Percentiles rank a stretch among this genome's conserved stretches.
Evolutionary conservation across 805 yeast species (phyloP).

Genomic region (Wickerhamiella slavikovae): DNA sequence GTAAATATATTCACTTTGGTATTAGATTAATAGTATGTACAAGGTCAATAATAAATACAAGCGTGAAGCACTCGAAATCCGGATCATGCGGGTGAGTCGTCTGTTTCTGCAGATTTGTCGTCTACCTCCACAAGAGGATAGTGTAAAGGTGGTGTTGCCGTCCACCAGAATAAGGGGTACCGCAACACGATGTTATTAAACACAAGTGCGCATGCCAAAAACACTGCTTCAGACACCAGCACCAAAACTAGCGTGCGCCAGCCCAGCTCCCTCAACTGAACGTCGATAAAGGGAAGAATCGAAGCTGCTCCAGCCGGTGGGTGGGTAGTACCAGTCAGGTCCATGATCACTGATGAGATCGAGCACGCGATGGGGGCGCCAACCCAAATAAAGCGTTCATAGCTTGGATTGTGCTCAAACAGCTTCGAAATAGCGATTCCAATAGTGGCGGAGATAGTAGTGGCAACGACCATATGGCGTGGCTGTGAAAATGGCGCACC

Average conservation of each 20-base stretch:
- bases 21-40: too few species aligned
- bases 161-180: constrained; percentile 39
- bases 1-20: too few species aligned
- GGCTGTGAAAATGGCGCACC: constrained; percentile 47
- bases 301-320: constrained; percentile 64
- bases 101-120: too few species aligned
- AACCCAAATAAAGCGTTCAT: constrained; percentile 31
- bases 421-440: constrained; percentile 36
- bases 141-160: background rate
- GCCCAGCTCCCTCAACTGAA: constrained; percentile 26
- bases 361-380: constrained; percentile 39
- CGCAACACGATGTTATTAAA: constrained; percentile 31
- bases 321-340: constrained; percentile 34
- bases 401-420: constrained; percentile 21
- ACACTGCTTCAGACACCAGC: constrained; percentile 27
- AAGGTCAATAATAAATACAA: too few species aligned
- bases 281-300: constrained; percentile 31
- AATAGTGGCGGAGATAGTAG: constrained; percentile 29
- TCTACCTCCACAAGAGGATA: too few species aligned
- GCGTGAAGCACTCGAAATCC: too few species aligned
- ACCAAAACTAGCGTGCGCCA: constrained; percentile 49
- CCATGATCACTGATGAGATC: constrained; percentile 31
- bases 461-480: constrained; percentile 35
- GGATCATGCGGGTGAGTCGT: too few species aligned
- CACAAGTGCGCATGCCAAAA: constrained; percentile 29